Base-by-base conservation (phyloP, 2,329 filamentous ascomycete species). In the Botrytis elliptica region DNA sequence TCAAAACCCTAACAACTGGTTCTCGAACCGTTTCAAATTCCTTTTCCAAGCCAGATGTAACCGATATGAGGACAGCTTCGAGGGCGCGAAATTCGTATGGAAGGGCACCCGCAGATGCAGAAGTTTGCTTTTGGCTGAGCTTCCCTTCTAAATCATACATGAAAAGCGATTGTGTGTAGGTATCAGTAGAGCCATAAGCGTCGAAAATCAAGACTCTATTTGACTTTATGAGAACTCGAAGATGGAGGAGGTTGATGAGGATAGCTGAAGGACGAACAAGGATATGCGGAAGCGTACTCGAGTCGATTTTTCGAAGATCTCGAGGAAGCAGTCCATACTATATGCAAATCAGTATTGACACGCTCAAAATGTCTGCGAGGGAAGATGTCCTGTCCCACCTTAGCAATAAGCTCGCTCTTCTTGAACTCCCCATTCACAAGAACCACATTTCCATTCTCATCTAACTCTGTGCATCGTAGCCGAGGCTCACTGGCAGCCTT, bases 111-210 rank as follows among this genome's bases (percentile, higher is more conserved):
- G 89, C 87, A 52, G 85, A 83, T n/a, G 85, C 83, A 0, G 87
- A 85, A 3, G 85, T 81, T 74, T 90, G 87, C 82, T 94, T 95
- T 80, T 97, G 94, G 76, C 93, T 91, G 63, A 99, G 86, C 81
- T 97, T 97, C 20, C 93, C 93, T 82, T 98, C 94, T 33, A 99
- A 85, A 80, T 98, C 96, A 83, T 98, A 98, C 90, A 99, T 97
- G 84, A 99, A 99, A 22, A 96, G 90, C 6, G 94, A 97, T 82
- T 98, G 96, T 46, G 95, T 94, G 80, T 98, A 97, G 0, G 94
- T 97, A 78, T 97, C 94, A 74, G 94, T 95, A 59, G 94, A 96
- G 44, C 96, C 96, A 83, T 97, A 98, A 22, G 96, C 93, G 80
- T 98, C 96, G 81, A 99, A 98, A 8, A 99, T 91, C 38, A 99